These are phyloP conservation scores for Penicillium freii DNA, from an alignment of 2,329 filamentous ascomycete species.

Conservation along the genomic window DNA sequence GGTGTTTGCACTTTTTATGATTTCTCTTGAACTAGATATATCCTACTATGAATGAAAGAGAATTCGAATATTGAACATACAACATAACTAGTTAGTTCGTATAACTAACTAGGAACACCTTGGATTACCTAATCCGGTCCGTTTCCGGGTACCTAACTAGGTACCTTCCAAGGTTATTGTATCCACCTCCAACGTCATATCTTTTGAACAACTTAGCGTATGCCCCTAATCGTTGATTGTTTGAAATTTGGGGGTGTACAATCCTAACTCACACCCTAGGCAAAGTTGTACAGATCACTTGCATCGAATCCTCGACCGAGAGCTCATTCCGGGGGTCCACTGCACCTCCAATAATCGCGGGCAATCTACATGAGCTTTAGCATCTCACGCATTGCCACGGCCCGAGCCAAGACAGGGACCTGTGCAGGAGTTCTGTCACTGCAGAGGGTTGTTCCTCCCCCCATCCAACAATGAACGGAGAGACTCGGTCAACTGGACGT, in stretches of 20 bases:
- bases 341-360: neutral
- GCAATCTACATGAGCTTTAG: neutral
- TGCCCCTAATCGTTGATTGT: neutral
- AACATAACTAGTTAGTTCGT: too few species aligned
- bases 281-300: neutral
- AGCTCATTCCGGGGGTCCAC: neutral
- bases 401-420: neutral
- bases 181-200: conserved; percentile 7
- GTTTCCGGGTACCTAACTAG: neutral
- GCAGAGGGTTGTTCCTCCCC: neutral
- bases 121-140: neutral
- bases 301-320: neutral
- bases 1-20: neutral
- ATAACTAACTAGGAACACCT: too few species aligned
- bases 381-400: neutral
- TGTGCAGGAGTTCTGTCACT: neutral
- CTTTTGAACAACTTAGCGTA: neutral
- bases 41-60: conserved; percentile 2
- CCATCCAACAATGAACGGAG: conserved; percentile 3
- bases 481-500: neutral
- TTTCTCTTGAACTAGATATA: conserved; percentile 5
- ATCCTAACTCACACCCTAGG: neutral
- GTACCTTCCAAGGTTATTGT: neutral
- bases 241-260: neutral
- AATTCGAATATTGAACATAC: neutral